These are phyloP conservation scores for Carallia brachiata DNA, from an alignment of 345 rosid species.

Conservation along the genomic window DNA sequence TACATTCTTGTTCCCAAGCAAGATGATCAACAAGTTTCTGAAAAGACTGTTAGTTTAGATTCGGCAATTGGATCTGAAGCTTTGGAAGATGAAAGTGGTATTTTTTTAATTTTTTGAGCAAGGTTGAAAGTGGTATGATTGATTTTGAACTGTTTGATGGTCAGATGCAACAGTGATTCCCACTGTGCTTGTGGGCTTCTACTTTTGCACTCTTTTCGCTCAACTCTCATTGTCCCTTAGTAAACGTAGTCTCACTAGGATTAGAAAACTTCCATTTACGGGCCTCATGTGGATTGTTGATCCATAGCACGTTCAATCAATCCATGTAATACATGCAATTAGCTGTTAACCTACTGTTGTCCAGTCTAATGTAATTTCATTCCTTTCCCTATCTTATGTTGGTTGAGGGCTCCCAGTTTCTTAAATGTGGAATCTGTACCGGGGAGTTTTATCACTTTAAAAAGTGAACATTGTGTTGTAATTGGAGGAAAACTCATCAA, in stretches of 20 bases:
- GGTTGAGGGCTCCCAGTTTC: too few species aligned
- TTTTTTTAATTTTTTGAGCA: not conserved
- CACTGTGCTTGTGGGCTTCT: not conserved
- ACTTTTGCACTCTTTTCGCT: not conserved
- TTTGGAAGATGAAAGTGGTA: conserved; percentile 52
- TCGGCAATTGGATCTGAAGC: conserved; percentile 39
- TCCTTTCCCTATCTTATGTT: too few species aligned
- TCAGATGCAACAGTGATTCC: not conserved
- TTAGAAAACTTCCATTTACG: too few species aligned
- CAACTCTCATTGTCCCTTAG: too few species aligned
- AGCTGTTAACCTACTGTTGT: too few species aligned
- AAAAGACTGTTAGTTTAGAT: conserved; percentile 31
- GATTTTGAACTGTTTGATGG: not conserved
- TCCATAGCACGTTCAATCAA: too few species aligned
- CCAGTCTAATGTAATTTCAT: too few species aligned
- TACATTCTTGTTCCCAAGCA: conserved; percentile 38
- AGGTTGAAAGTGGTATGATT: conserved; percentile 44
- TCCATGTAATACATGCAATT: too few species aligned
- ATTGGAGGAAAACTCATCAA: not conserved
- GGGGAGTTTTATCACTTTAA: too few species aligned
- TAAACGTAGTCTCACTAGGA: too few species aligned
- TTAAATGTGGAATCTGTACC: too few species aligned
- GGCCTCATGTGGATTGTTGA: too few species aligned
- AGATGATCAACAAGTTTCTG: conserved; percentile 47
- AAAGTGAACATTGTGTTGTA: not conserved